phyloP scores from a whole-genome alignment of 1,284 basidiomycete species.

The Moesziomyces sp. region DNA sequence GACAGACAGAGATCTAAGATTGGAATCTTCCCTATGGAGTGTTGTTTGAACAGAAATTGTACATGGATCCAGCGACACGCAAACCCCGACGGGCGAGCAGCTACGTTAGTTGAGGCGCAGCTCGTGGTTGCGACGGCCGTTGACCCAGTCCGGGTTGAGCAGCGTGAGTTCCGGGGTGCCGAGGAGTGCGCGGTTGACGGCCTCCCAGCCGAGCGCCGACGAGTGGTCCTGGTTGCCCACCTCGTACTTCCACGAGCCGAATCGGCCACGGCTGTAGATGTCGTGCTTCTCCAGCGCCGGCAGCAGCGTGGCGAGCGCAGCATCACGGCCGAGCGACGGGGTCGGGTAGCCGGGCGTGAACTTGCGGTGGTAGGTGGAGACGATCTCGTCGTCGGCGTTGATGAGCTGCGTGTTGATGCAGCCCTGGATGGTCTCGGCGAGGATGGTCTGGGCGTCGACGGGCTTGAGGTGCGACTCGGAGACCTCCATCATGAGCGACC shows the following conservation, averaged over 20 bases:
- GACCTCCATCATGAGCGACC: constrained; percentile 71
- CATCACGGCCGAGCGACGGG: constrained; percentile 70
- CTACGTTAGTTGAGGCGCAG: constrained; percentile 58
- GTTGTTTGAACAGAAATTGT: no score
- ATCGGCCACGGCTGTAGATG: constrained; percentile 71
- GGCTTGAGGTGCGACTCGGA: constrained; percentile 71
- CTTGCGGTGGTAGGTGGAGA: constrained; percentile 71
- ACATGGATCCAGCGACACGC: background rate
- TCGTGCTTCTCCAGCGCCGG: constrained; percentile 69
- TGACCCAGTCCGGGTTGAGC: constrained; percentile 70
- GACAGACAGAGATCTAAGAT: background rate
- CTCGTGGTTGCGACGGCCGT: constrained; percentile 70
- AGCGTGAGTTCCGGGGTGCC: constrained; percentile 71
- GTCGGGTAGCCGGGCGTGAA: constrained; percentile 71
- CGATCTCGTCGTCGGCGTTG: constrained; percentile 71
- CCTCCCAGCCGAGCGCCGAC: constrained; percentile 72
- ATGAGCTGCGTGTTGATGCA: constrained; percentile 71
- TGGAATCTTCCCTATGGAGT: background rate
- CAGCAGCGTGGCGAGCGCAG: constrained; percentile 69
- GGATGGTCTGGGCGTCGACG: constrained; percentile 70
- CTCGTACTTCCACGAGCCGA: constrained; percentile 73
- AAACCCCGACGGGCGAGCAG: background rate
- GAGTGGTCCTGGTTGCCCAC: constrained; percentile 72
- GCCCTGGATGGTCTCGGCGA: constrained; percentile 71
- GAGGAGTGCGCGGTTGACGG: constrained; percentile 70